These are phyloP conservation scores for Salix exigua DNA, from an alignment of 345 rosid species.

Conservation along the genomic window DNA sequence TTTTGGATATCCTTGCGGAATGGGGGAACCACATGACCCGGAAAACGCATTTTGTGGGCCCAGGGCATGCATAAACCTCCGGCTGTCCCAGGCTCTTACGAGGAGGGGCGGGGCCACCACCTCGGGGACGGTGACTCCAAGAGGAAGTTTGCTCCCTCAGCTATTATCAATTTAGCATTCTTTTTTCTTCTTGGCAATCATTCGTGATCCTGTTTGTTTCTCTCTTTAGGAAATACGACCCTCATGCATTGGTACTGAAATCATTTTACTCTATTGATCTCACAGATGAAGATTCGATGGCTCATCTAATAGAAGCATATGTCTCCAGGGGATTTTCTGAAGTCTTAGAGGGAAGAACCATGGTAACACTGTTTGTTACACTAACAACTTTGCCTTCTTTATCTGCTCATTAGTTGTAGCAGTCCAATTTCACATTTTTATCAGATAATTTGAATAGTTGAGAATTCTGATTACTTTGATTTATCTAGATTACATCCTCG, in stretches of 20 bases:
- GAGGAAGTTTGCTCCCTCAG: no score
- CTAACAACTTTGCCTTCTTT: background rate
- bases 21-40: no score
- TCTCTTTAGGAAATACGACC: background rate
- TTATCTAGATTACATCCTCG: constrained; percentile 61
- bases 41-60: no score
- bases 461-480: constrained; percentile 1
- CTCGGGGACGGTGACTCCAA: no score
- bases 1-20: no score
- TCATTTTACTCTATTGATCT: constrained; percentile 14
- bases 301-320: constrained; percentile 61
- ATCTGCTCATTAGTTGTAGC: constrained; percentile 3
- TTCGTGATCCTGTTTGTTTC: constrained; percentile 3
- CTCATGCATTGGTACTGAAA: constrained; percentile 1
- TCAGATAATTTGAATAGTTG: background rate
- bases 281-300: constrained; percentile 50
- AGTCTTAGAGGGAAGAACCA: constrained; percentile 52
- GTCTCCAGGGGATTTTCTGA: constrained; percentile 62
- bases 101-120: no score
- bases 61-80: no score
- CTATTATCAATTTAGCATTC: background rate
- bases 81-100: no score
- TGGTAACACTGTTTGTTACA: constrained; percentile 40
- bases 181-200: no score
- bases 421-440: background rate